A percentile compares a stretch with the other conserved stretches of the same genome.
These are phyloP conservation scores for Penicillium sp. DNA, from an alignment of 2,329 filamentous ascomycete genomes.

Conservation along the genomic window DNA sequence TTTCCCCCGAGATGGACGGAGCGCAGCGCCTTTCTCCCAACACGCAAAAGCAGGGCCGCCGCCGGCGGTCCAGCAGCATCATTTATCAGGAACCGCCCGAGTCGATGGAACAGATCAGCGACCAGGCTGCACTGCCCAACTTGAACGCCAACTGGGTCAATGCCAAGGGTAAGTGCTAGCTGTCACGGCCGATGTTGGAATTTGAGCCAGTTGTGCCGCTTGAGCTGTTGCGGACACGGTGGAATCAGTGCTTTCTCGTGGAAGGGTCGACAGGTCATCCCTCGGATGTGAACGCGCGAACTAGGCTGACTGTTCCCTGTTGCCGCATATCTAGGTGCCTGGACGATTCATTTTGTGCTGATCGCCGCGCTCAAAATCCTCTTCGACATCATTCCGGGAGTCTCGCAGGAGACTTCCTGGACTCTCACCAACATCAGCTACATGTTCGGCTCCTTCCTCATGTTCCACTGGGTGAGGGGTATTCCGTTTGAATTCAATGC, in stretches of 20 bases:
- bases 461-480: slow-evolving; percentile 98
- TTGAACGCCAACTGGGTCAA: slow-evolving; percentile 99
- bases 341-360: slow-evolving; percentile 93
- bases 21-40: slow-evolving; percentile 51
- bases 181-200: neutral
- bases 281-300: neutral
- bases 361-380: slow-evolving; percentile 90
- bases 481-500: slow-evolving; percentile 99
- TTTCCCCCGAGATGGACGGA: slow-evolving; percentile 74
- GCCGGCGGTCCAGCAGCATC: slow-evolving; percentile 95
- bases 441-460: slow-evolving; percentile 97
- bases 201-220: neutral
- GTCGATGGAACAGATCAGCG: slow-evolving; percentile 94
- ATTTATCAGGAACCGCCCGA: slow-evolving; percentile 97
- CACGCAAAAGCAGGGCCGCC: slow-evolving; percentile 63
- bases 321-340: slow-evolving; percentile 62
- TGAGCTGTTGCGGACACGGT: slow-evolving; percentile 7
- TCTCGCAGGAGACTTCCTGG: slow-evolving; percentile 98
- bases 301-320: slow-evolving; percentile 13
- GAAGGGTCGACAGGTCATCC: too few relatives aligned
- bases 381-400: slow-evolving; percentile 91
- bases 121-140: slow-evolving; percentile 91
- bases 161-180: slow-evolving; percentile 71
- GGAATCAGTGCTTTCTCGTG: slow-evolving; percentile 1
- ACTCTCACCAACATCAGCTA: slow-evolving; percentile 98